Percentiles rank a stretch among this genome's conserved stretches.
Conservation (phyloP, 2,329 filamentous ascomycete genomes). For the Fusarium equiseti region DNA sequence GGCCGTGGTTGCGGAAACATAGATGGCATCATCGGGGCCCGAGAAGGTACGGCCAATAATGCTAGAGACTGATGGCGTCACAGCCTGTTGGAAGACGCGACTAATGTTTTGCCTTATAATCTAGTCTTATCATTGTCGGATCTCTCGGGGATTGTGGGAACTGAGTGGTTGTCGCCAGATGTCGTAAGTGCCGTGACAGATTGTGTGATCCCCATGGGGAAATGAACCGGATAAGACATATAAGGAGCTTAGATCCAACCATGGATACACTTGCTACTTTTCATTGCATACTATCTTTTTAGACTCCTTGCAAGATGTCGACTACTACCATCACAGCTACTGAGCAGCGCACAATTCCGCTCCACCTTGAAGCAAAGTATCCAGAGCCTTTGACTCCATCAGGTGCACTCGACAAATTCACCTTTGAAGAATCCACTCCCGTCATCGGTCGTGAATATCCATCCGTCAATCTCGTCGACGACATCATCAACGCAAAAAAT, state of each 20-base stretch:
- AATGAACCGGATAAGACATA: neutral
- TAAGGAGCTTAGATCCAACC: neutral
- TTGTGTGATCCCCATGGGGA: constrained; percentile 10
- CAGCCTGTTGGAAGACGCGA: neutral
- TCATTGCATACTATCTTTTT: too few relatives aligned
- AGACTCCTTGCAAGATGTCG: neutral
- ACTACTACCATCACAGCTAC: constrained; percentile 2
- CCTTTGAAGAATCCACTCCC: constrained; percentile 55
- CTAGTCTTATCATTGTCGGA: neutral
- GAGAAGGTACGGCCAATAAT: neutral
- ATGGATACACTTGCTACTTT: neutral
- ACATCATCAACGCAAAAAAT: constrained; percentile 59
- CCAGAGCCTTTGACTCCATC: constrained; percentile 7
- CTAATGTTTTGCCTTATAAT: neutral
- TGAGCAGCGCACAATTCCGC: constrained; percentile 15
- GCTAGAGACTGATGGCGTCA: neutral
- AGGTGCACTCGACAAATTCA: constrained; percentile 30
- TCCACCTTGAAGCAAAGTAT: constrained; percentile 6
- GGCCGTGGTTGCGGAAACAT: accelerated
- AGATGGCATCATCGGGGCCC: neutral
- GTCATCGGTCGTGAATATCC: constrained; percentile 68
- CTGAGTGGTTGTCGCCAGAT: neutral
- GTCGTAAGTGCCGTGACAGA: constrained; percentile 12
- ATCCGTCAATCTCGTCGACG: constrained; percentile 62
- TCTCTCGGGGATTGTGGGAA: neutral